phyloP scores from a whole-genome alignment of 495 filamentous ascomycete species.

The Trichoderma asperelloides region DNA sequence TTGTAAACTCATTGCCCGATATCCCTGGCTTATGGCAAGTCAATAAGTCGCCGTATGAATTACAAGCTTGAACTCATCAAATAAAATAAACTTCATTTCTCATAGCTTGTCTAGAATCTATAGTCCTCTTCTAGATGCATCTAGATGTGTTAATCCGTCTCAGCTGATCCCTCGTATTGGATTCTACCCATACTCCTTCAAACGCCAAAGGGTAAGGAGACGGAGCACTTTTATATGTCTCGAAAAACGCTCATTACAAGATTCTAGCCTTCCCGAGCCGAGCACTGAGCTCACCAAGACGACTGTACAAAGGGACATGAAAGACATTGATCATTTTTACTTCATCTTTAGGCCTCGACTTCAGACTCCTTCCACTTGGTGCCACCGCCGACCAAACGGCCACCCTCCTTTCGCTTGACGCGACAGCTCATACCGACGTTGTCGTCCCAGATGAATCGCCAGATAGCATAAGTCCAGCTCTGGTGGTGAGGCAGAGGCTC shows the following conservation, averaged over 20 bases:
- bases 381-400: conserved; percentile 46
- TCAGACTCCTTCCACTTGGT: conserved; percentile 49
- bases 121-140: not conserved
- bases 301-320: not conserved
- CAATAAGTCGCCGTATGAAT: not conserved
- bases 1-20: no score
- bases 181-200: not conserved
- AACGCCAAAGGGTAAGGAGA: not conserved
- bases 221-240: not conserved
- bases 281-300: not conserved
- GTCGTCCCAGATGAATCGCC: conserved; percentile 87
- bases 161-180: not conserved
- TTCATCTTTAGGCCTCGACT: not conserved
- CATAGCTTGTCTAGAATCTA: not conserved
- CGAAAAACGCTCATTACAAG: not conserved
- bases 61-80: not conserved
- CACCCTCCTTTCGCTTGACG: conserved; percentile 84
- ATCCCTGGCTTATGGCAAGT: no score
- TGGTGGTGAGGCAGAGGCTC: conserved; percentile 73
- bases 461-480: conserved; percentile 89
- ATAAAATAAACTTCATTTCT: not conserved
- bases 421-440: conserved; percentile 82
- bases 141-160: not conserved
- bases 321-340: not conserved
- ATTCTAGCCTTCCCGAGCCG: not conserved